Conservation (phyloP, 2,329 filamentous ascomycete species). For the Immersiporthe knoxdaviesiana region DNA sequence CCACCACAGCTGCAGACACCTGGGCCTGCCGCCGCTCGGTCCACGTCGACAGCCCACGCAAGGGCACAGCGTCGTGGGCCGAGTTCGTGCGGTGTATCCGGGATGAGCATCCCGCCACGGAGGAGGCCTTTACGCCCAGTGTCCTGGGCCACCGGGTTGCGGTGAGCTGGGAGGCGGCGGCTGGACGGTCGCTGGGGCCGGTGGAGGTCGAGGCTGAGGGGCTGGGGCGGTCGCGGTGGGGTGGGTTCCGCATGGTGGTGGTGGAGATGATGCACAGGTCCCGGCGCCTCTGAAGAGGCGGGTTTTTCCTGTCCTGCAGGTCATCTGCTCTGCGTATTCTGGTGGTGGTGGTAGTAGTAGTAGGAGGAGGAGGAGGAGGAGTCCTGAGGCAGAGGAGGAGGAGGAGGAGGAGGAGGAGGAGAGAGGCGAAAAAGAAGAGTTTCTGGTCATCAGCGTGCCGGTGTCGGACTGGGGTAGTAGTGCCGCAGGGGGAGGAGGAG, state of each 20-base stretch:
- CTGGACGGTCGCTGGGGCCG: constrained; percentile 22
- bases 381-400: constrained; percentile 35
- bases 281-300: constrained; percentile 63
- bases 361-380: constrained; percentile 37
- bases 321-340: constrained; percentile 52
- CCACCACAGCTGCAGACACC: constrained; percentile 50
- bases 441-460: constrained; percentile 62
- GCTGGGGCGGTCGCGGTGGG: constrained; percentile 44
- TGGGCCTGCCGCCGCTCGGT: constrained; percentile 68
- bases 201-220: background rate
- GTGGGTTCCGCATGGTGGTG: constrained; percentile 52
- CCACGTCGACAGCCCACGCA: constrained; percentile 56
- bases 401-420: constrained; percentile 36
- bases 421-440: too few species aligned
- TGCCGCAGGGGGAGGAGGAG: constrained; percentile 31
- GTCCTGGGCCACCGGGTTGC: constrained; percentile 53
- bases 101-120: constrained; percentile 58
- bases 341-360: constrained; percentile 33
- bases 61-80: constrained; percentile 62
- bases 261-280: constrained; percentile 70
- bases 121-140: constrained; percentile 61
- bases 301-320: constrained; percentile 67
- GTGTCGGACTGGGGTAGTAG: constrained; percentile 46
- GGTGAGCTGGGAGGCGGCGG: constrained; percentile 48
- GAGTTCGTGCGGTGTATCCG: constrained; percentile 67